Evolutionary conservation across 768 basidiomycete species (phyloP).

Genomic region (Suillus tomentosus): DNA sequence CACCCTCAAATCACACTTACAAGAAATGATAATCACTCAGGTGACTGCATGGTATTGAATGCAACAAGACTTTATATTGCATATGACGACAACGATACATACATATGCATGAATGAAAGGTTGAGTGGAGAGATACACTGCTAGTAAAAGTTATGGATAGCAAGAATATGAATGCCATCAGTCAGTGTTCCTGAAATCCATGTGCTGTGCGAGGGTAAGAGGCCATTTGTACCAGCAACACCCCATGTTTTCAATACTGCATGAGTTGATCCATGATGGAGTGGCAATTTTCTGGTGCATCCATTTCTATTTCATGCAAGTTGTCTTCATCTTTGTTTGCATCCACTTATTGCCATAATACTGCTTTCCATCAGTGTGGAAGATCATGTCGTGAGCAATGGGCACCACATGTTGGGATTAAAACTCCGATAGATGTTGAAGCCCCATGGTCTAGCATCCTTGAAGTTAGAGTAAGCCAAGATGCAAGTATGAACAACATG

Average conservation of each 20-base stretch:
- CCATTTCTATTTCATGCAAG: neutral
- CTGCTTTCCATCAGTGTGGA: neutral
- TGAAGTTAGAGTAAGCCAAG: neutral
- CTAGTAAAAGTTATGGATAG: too few relatives aligned
- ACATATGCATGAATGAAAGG: too few relatives aligned
- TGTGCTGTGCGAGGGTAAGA: neutral
- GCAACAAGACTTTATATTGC: too few relatives aligned
- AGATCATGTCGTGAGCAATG: neutral
- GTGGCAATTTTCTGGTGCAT: too few relatives aligned
- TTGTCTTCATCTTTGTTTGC: neutral
- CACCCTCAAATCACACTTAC: too few relatives aligned
- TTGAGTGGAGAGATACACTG: too few relatives aligned
- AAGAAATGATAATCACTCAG: too few relatives aligned
- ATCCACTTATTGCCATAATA: neutral
- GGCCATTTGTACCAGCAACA: neutral
- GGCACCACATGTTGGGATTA: neutral
- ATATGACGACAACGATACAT: too few relatives aligned
- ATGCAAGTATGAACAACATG: neutral
- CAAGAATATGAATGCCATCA: too few relatives aligned
- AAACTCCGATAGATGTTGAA: constrained; percentile 1
- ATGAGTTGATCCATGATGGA: neutral
- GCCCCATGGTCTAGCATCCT: neutral
- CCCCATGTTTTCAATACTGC: neutral
- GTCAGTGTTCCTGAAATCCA: neutral
- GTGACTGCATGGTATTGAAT: too few relatives aligned